A percentile compares a stretch with the other conserved stretches of the same genome.
Conservation (phyloP, 208 protist species). For the Strigomonas galati region DNA sequence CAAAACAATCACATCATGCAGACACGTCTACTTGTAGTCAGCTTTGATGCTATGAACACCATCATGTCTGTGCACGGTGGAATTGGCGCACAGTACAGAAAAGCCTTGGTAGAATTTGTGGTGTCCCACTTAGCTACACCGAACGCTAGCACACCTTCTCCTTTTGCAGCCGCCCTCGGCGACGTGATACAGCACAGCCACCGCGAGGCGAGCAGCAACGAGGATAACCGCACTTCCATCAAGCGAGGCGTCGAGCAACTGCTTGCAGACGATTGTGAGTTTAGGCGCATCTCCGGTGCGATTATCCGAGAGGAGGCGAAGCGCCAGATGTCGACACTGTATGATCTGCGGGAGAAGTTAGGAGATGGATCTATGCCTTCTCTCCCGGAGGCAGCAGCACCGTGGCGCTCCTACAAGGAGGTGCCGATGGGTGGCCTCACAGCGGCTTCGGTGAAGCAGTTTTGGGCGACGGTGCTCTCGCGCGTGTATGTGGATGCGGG, state of each 20-base stretch:
- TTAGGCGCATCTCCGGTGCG: background rate
- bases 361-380: conserved; percentile 16
- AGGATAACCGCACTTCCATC: too few species aligned
- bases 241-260: too few species aligned
- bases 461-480: conserved; percentile 50
- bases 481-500: conserved; percentile 12
- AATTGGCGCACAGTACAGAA: conserved; percentile 60
- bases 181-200: too few species aligned
- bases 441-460: conserved; percentile 19
- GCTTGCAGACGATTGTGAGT: background rate
- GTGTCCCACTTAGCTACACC: too few species aligned
- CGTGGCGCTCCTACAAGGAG: conserved; percentile 31
- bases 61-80: conserved; percentile 45
- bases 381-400: conserved; percentile 16
- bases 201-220: too few species aligned
- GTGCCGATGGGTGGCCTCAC: conserved; percentile 57
- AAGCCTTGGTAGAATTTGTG: conserved; percentile 25
- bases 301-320: conserved; percentile 18
- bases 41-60: conserved; percentile 64
- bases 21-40: conserved; percentile 30
- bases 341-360: background rate
- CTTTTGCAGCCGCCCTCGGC: too few species aligned
- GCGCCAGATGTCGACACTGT: conserved; percentile 7
- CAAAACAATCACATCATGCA: too few species aligned
- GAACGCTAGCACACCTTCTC: too few species aligned